These are phyloP conservation scores for Albugo candida DNA, from an alignment of 352 stramenopile genomes.

Conservation along the genomic window DNA sequence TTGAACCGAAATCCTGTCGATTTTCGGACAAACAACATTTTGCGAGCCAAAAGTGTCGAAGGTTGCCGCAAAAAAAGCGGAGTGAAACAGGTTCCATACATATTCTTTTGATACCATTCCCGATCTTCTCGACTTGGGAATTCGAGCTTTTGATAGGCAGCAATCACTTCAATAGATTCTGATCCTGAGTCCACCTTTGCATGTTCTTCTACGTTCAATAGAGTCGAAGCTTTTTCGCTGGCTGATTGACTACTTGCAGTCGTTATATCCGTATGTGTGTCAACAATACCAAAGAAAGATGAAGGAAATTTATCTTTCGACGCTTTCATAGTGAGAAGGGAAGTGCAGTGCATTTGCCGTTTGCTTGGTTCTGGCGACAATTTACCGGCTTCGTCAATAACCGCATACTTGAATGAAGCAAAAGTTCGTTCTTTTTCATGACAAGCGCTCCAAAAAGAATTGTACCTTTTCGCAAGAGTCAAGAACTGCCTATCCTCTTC, in stretches of 20 bases:
- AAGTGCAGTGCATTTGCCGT: conserved; percentile 8
- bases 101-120: conserved; percentile 24
- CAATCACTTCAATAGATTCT: neutral
- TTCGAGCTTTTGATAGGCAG: conserved; percentile 19
- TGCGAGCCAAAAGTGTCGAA: conserved; percentile 19
- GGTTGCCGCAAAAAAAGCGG: conserved; percentile 21
- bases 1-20: conserved; percentile 42
- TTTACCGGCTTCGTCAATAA: conserved; percentile 3
- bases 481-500: conserved; percentile 11
- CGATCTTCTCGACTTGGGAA: conserved; percentile 20
- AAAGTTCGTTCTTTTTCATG: neutral
- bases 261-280: neutral
- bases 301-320: conserved; percentile 6
- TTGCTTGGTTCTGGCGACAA: conserved; percentile 3
- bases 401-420: conserved; percentile 2
- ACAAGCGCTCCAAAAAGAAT: conserved; percentile 24
- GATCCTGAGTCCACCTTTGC: neutral
- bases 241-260: neutral
- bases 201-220: neutral
- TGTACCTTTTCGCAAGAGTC: conserved; percentile 25
- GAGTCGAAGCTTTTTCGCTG: neutral
- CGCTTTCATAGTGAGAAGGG: conserved; percentile 10
- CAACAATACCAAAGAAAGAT: conserved; percentile 11
- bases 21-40: conserved; percentile 29
- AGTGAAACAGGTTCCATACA: conserved; percentile 34